Evolutionary conservation across 2,329 filamentous ascomycete species (phyloP).

Genomic region (Zasmidium angulare): DNA sequence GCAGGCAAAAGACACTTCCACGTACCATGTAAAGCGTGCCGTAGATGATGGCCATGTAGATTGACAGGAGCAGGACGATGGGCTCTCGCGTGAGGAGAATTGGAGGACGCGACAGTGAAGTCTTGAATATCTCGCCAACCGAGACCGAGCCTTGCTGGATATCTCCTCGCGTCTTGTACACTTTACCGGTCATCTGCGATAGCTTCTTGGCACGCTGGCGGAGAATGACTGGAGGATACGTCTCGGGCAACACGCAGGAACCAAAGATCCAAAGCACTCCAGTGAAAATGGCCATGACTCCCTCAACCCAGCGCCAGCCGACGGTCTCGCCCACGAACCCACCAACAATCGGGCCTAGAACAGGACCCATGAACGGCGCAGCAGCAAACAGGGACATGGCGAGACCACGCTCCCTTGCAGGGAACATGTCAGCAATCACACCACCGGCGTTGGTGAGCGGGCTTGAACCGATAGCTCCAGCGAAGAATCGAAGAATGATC

Average conservation of each 20-base stretch:
- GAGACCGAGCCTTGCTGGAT: constrained; percentile 39
- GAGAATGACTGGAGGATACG: constrained; percentile 60
- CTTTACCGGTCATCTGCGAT: constrained; percentile 53
- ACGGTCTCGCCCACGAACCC: constrained; percentile 63
- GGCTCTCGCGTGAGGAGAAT: constrained; percentile 57
- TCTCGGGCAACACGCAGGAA: constrained; percentile 57
- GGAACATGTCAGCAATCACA: constrained; percentile 49
- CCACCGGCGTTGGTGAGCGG: constrained; percentile 49
- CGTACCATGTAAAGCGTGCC: constrained; percentile 44
- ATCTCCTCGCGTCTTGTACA: constrained; percentile 53
- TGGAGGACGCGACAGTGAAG: constrained; percentile 64
- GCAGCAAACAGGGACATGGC: constrained; percentile 65
- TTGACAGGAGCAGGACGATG: constrained; percentile 48
- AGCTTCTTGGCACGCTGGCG: constrained; percentile 53
- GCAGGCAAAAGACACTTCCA: too few species aligned
- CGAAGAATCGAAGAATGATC: constrained; percentile 48
- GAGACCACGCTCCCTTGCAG: constrained; percentile 42
- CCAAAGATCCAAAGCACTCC: constrained; percentile 59
- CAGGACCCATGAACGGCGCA: constrained; percentile 67
- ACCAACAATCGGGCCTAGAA: constrained; percentile 62
- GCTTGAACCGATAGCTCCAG: constrained; percentile 45
- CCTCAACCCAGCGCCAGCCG: constrained; percentile 70
- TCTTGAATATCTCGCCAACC: constrained; percentile 47
- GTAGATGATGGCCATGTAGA: constrained; percentile 51
- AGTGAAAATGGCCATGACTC: constrained; percentile 63